These are phyloP conservation scores for Aurantiochytrium sp. DNA, from an alignment of 108 stramenopile species.

Conservation along the genomic window DNA sequence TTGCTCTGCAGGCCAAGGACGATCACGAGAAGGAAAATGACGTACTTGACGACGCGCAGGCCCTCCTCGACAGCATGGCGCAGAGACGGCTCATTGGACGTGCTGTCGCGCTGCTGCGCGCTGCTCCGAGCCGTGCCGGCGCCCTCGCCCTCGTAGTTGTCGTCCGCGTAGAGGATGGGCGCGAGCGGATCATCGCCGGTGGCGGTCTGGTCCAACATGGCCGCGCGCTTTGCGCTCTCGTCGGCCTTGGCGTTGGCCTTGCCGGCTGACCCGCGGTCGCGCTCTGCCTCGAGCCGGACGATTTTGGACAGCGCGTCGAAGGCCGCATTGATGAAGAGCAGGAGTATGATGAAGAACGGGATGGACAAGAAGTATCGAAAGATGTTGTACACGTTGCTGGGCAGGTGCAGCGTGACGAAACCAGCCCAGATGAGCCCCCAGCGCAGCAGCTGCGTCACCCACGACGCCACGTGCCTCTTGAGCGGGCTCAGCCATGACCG, in stretches of 20 bases:
- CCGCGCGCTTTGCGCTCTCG: neutral
- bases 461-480: neutral
- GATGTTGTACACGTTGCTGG: neutral
- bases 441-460: neutral
- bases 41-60: constrained; percentile 5
- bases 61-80: neutral
- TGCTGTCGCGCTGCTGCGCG: neutral
- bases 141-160: neutral
- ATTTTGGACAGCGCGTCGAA: neutral
- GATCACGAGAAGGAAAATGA: neutral
- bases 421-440: constrained; percentile 24
- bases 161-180: neutral
- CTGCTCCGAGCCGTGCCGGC: neutral
- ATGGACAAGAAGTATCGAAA: neutral
- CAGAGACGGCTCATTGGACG: neutral
- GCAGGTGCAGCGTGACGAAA: neutral
- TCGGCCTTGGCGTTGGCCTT: neutral
- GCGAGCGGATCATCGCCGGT: neutral
- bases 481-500: neutral
- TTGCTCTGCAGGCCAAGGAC: constrained; percentile 19
- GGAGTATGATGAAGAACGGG: constrained; percentile 10
- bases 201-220: neutral
- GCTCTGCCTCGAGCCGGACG: neutral
- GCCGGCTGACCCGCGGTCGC: neutral
- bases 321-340: neutral